Base-by-base conservation (phyloP, 768 basidiomycete species). In the Suillus discolor region DNA sequence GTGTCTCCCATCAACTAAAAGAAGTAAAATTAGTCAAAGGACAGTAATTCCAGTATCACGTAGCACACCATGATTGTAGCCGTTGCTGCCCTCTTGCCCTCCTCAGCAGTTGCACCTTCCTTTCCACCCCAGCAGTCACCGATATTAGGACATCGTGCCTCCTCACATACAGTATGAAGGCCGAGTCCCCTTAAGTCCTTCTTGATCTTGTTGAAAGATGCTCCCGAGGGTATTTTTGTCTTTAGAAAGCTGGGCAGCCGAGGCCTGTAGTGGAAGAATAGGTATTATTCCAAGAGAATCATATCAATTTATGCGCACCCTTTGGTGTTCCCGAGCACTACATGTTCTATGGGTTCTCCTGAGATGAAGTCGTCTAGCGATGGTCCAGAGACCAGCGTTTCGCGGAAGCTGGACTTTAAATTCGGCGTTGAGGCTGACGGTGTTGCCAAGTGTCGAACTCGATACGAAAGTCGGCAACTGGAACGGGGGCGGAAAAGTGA, bases 91-190 rank as follows among this genome's bases (percentile, higher is more conserved):
- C 88, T 88, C 69, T 90, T 89, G 38, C 88, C 90, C 63, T 92
- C 91, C 65, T 85, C 85, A 62, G 89, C 88, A 8, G 85, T 87
- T 49, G 77, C 82, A 57, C 83, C 86, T 39, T 85, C 82, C 71
- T 89, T 89, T 11, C 96, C 96, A 49, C 97, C 95, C 97, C 97
- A 99, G 73, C 97, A 99, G 73, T 99, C 97, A n/a, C 97, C 97
- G 64, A 99, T 98, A 73, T 99, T 99, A 0, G 97, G 97, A 82
- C 97, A 99, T 68, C 96, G 86, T 42, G 97, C 97, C 76, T 99
- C 97, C 78, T 99, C 97, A 73, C 97, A 99, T 2, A 99, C 97
- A 0, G 97, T 99, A 73, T 97, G 95, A 57, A 99, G 81, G 9
- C 87, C 87, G 2, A 99, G 85, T 2, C 96, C 97, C 62, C 97